Base-by-base conservation (phyloP, 78 protist genomes). In the Chrysochromulina tobinii region DNA sequence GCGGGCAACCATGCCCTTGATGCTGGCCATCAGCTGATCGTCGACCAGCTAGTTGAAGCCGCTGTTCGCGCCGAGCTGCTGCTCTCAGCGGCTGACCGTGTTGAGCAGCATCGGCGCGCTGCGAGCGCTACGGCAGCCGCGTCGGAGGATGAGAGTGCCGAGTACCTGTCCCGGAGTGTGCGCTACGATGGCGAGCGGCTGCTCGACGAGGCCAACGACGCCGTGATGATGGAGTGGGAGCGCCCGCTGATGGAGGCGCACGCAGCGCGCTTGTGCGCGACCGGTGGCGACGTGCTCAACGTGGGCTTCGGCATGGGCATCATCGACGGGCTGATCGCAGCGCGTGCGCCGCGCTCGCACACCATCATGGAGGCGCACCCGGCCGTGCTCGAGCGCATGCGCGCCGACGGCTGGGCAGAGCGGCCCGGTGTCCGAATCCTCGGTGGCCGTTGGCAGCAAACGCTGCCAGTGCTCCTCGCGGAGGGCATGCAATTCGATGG, bases 171-270 rank as follows among this genome's bases (percentile, higher is more conserved):
- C 51, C 79, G 79, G 51, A 51, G 79, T 51, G 79, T 38, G 50
- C 27, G 50, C 51, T 23, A 23, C 79, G 79, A 69, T 51, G 79
- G 79, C 79, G 91, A 89, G 61, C 6, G 59, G 53, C 87, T 93
- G 61, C 21, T 93, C 51, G 83, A 93, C 90, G 94, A 87, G 7
- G 89, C 11, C 1, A 84, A 68, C 20, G 67, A 51, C 57, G 93
- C 88, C 7, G 93, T 91, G 51, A 91, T 91, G 93, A 91, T 91
- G 93, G 38, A 50, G 88, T 91, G 90, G 88, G 93, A 73, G 83
- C 11, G 23, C 48, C 90, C 93, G 0, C 64, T 91, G 58, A 91
- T 91, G 93, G 88, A 75, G 27, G 61, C 55, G 51, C 93, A 91
- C 59, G 93, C 93, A 1, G 81, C 27, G 38, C 67, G 12, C 25